phyloP scores from a whole-genome alignment of 2,329 filamentous ascomycete genomes.

The Trichophyton schoenleinii region DNA sequence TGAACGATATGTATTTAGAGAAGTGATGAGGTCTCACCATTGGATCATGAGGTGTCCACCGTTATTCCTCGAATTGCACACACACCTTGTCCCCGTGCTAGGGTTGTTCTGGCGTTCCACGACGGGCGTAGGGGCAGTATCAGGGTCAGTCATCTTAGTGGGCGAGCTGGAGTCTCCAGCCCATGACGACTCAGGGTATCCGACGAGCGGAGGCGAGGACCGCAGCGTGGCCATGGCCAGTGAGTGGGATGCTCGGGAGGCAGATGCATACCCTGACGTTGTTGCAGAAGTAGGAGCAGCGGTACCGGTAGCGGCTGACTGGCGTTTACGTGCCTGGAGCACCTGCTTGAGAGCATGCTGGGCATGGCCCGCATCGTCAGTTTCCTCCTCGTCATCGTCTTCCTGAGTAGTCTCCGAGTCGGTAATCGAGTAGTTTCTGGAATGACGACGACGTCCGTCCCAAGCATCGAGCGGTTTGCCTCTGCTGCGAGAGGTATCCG shows the following conservation, averaged over 20 bases:
- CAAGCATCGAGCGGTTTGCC: slow-evolving; percentile 20
- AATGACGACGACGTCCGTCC: slow-evolving; percentile 24
- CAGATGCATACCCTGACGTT: slow-evolving; percentile 19
- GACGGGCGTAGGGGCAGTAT: slow-evolving; percentile 38
- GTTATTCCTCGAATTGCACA: slow-evolving; percentile 44
- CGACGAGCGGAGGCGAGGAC: slow-evolving; percentile 32
- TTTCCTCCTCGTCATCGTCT: slow-evolving; percentile 8
- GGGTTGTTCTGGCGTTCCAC: slow-evolving; percentile 42
- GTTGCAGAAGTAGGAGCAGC: neutral
- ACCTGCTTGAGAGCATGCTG: slow-evolving; percentile 37
- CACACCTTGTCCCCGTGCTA: slow-evolving; percentile 44
- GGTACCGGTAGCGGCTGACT: neutral
- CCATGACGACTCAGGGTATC: slow-evolving; percentile 27
- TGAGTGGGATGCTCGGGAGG: slow-evolving; percentile 21
- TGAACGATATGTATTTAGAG: slow-evolving; percentile 1
- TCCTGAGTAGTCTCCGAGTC: slow-evolving; percentile 15
- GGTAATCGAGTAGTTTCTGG: slow-evolving; percentile 14
- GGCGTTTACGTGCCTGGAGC: slow-evolving; percentile 19
- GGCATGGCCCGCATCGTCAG: slow-evolving; percentile 29
- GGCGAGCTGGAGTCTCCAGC: slow-evolving; percentile 35
- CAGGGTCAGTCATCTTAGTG: slow-evolving; percentile 39
- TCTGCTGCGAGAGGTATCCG: slow-evolving; percentile 22
- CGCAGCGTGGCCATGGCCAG: slow-evolving; percentile 23
- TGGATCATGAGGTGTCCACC: slow-evolving; percentile 47
- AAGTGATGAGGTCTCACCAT: slow-evolving; percentile 30